Evolutionary conservation across 164 flowering plant genomes (phyloP), one percentile per base, ranked within the genome.

Genomic region (Tinospora cordifolia): DNA sequence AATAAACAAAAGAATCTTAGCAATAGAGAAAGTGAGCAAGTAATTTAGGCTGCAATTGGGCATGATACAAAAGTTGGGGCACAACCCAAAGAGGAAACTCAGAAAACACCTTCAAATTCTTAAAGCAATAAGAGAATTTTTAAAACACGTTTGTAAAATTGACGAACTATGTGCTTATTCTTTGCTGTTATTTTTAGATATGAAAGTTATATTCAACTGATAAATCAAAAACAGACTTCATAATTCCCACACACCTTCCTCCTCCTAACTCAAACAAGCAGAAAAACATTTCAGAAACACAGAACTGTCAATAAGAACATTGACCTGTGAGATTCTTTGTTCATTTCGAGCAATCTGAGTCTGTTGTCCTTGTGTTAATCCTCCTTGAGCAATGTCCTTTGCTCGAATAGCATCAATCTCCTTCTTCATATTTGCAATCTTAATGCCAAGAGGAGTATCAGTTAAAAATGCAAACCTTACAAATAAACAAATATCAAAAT

Each of bases 321-420:
- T 63, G 26, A 95, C 99, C 97, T 92, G 98, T 11, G 93, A 72
- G 41, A 87, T 95, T 81, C 97, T 84, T 78, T 88, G 94, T 72
- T 95, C 99, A 81, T 95, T 95, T 62, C 98, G 81, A 74, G 99
- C 99, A 80, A 95, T 95, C 79, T 95, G 99, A 69, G 98, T 95
- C 81, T 92, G 99, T 62, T 95, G 99, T n/a, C 98, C 99, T 77
- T 95, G 98, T 22, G 98, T 91, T 77, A 95, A 81, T 40, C 98
- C 99, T 72, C 99, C 99, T 83, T 95, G 99, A 74, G 91, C 39
- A 76, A 92, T 95, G 75, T 95, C 99, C 80, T 95, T 95, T 47
- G 84, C 91, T 70, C 93, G 91, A 74, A 92, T 95, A 17, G 93
- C 92, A 81, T 88, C 92, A 70, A 95, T 92, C 79, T 95, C 98